Conservation (phyloP, 164 flowering plant genomes). For the Warburgia ugandensis region DNA sequence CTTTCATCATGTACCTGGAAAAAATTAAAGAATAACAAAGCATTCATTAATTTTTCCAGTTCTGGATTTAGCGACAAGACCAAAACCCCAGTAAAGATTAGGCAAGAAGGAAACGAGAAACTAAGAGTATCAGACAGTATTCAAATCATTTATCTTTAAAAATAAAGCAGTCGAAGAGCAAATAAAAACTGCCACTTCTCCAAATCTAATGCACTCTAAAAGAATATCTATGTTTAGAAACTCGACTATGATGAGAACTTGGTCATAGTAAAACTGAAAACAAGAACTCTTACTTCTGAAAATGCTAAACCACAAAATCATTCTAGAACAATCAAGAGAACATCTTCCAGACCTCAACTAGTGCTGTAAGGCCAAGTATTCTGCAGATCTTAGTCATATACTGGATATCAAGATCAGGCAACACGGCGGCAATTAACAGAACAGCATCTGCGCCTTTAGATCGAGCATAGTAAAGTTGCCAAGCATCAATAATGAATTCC, state of each 20-base stretch:
- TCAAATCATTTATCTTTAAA: too few species aligned
- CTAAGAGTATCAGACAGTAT: too few species aligned
- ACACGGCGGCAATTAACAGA: slow-evolving; percentile 88
- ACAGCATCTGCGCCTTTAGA: slow-evolving; percentile 96
- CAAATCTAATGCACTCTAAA: too few species aligned
- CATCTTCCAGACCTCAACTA: slow-evolving; percentile 71
- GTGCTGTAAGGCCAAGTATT: slow-evolving; percentile 68
- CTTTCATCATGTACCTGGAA: slow-evolving; percentile 87
- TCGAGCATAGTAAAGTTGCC: slow-evolving; percentile 96
- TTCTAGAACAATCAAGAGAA: background rate
- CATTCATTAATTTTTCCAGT: slow-evolving; percentile 2
- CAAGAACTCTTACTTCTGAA: too few species aligned
- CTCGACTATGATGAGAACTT: too few species aligned
- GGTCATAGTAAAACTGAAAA: too few species aligned
- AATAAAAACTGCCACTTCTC: background rate
- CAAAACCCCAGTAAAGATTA: background rate
- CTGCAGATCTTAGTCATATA: slow-evolving; percentile 90
- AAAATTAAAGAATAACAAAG: background rate
- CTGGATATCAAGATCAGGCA: slow-evolving; percentile 79
- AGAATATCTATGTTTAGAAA: too few species aligned
- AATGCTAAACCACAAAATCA: background rate
- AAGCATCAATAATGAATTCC: slow-evolving; percentile 88
- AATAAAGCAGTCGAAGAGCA: background rate
- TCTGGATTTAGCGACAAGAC: too few species aligned
- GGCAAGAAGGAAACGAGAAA: background rate